Base-by-base conservation (phyloP, 2,329 filamentous ascomycete species). In the Fonsecaea pedrosoi region DNA sequence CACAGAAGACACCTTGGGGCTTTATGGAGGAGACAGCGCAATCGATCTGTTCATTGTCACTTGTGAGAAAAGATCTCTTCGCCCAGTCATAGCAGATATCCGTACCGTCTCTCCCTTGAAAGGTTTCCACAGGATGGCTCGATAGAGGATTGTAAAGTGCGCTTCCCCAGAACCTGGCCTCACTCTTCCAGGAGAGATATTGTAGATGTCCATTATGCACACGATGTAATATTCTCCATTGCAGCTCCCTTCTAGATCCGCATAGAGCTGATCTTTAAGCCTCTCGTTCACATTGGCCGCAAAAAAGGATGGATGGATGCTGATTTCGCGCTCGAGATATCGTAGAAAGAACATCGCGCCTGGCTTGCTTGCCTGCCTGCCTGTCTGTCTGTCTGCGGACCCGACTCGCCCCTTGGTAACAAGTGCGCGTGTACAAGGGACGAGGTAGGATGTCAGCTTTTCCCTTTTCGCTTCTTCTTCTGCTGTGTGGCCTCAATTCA, bases 211-310 rank as follows among this genome's bases (percentile, higher is more conserved):
- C 88, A 99, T 94, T 75, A 99, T 96, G 76, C 93, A 95, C 74
- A 99, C 95, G 77, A 99, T 96, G 80, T 95, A 98, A 84, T 96
- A 97, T 78, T 92, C 92, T 66, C 95, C 95, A 2, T 93, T 95
- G 80, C 94, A 97, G 50, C 92, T 94, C 30, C 95, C 95, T 81
- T 99, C 95, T 69, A 97, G 92, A 77, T 98, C 94, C 76, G 92
- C 90, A 71, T 97, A 86, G 34, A 99, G 88, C 79, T 94, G 93
- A 73, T 91, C 90, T 60, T 91, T 94, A 48, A 99, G 91, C 74
- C 96, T 89, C 73, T 96, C 91, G 74, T 94, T 90, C 84, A 97
- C 96, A 77, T 95, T 92, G 70, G 92, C 90, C 66, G 94, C 94
- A 78, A 99, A 98, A 82, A 96, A 99, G 12, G 94, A 98, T 34